Evolutionary conservation across 768 basidiomycete species (phyloP).

Genomic region (Boletus reticulatus): DNA sequence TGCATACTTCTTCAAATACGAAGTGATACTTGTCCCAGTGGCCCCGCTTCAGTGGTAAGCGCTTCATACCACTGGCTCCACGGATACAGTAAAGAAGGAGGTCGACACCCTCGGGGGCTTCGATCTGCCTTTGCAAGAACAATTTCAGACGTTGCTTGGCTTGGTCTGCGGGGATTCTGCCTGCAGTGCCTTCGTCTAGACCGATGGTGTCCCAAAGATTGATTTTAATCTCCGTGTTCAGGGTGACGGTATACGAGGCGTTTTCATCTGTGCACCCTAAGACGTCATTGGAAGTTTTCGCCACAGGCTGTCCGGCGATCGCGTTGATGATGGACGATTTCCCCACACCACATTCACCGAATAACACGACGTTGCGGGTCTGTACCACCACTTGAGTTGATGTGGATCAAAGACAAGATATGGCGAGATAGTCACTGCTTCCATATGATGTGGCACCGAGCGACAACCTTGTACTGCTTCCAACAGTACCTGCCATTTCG

Average conservation of each 20-base stretch:
- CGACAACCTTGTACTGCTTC: not conserved
- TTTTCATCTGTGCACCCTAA: slow-evolving; percentile 29
- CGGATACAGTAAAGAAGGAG: slow-evolving; percentile 31
- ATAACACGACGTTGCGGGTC: slow-evolving; percentile 35
- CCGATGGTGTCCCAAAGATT: slow-evolving; percentile 37
- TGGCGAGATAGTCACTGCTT: not conserved
- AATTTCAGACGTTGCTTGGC: slow-evolving; percentile 18
- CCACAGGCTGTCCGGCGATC: slow-evolving; percentile 25
- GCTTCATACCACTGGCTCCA: slow-evolving; percentile 13
- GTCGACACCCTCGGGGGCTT: slow-evolving; percentile 18
- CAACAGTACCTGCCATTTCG: not conserved
- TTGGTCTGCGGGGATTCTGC: slow-evolving; percentile 12
- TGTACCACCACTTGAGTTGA: not conserved
- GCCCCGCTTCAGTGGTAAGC: slow-evolving; percentile 14
- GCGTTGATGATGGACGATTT: slow-evolving; percentile 43
- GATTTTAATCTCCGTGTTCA: slow-evolving; percentile 15
- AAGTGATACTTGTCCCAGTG: slow-evolving; percentile 20
- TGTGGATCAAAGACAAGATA: not conserved
- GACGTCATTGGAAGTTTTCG: slow-evolving; percentile 28
- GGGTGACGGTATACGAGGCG: slow-evolving; percentile 11
- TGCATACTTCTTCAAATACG: slow-evolving; percentile 26
- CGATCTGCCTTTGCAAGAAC: slow-evolving; percentile 27
- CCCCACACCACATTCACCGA: slow-evolving; percentile 32
- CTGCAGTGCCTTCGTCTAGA: slow-evolving; percentile 29
- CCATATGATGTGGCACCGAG: not conserved